A percentile compares a stretch with the other conserved stretches of the same genome.
phyloP scores from a whole-genome alignment of 2,329 filamentous ascomycete species.

The Graphilbum ipis-grandicollis region DNA sequence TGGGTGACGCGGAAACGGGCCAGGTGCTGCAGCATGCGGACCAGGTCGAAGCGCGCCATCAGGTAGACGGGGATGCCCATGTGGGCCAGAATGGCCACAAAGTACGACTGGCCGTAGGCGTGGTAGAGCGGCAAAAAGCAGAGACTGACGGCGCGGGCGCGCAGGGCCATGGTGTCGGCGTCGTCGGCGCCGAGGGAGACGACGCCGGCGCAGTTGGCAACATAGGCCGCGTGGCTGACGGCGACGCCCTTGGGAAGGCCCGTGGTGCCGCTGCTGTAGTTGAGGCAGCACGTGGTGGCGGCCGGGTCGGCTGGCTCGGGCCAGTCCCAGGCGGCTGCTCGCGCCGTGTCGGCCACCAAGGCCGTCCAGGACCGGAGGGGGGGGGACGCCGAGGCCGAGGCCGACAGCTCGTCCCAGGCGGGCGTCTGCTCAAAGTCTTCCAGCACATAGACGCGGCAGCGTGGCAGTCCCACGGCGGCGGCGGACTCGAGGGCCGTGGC shows the following conservation, averaged over 20 bases:
- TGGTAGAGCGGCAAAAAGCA: constrained; percentile 67
- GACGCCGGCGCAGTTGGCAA: constrained; percentile 50
- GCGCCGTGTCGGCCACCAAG: constrained; percentile 30
- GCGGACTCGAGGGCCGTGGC: constrained; percentile 51
- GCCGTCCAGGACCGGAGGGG: constrained; percentile 47
- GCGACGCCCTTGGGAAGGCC: constrained; percentile 73
- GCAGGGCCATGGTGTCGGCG: constrained; percentile 25
- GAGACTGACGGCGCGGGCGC: constrained; percentile 24
- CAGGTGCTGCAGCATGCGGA: constrained; percentile 50
- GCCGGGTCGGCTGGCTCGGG: constrained; percentile 32
- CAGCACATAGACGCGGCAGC: constrained; percentile 44
- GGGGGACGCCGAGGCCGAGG: constrained; percentile 6
- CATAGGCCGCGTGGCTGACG: constrained; percentile 61
- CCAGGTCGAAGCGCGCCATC: constrained; percentile 63
- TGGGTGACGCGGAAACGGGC: constrained; percentile 51
- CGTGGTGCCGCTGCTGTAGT: constrained; percentile 67
- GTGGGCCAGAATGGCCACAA: constrained; percentile 40
- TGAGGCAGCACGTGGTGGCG: constrained; percentile 46
- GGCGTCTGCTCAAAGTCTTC: constrained; percentile 30
- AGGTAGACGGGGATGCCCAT: constrained; percentile 53
- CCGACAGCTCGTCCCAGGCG: constrained; percentile 5
- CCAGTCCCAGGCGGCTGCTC: constrained; percentile 47
- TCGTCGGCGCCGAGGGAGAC: constrained; percentile 26
- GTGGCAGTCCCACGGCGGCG: constrained; percentile 33
- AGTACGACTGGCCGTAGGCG: constrained; percentile 55